Percentiles rank a stretch among this genome's conserved stretches.
Conservation (phyloP, 2,329 filamentous ascomycete species). For the Huntiella omanensis region DNA sequence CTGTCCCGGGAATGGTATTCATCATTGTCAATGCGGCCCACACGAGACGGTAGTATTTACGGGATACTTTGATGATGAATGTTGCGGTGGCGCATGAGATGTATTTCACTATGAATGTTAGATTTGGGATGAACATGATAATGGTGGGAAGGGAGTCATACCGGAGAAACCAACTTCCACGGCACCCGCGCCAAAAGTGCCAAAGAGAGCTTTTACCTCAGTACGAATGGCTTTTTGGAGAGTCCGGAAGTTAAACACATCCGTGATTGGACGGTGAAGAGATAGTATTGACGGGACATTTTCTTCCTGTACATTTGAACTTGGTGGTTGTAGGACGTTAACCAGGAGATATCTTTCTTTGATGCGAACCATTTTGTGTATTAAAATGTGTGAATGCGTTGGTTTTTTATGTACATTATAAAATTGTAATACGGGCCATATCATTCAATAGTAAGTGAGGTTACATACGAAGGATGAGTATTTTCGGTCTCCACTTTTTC, state of each 20-base stretch:
- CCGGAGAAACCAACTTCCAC: constrained; percentile 50
- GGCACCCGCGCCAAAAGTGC: constrained; percentile 71
- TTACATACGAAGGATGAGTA: not conserved
- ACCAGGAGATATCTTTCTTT: constrained; percentile 95
- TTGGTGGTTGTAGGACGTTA: constrained; percentile 70
- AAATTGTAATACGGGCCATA: no score
- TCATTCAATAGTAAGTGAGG: not conserved
- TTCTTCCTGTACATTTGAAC: constrained; percentile 19
- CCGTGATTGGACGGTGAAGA: constrained; percentile 62
- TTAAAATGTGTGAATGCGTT: not conserved
- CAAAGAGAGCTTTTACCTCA: constrained; percentile 56
- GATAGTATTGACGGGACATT: constrained; percentile 42
- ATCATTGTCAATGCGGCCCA: constrained; percentile 82
- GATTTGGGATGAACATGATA: no score
- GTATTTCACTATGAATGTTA: constrained; percentile 60
- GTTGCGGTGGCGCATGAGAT: constrained; percentile 83
- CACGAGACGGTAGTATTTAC: constrained; percentile 67
- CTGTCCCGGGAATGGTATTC: constrained; percentile 43
- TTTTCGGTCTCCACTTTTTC: not conserved
- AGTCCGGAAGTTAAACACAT: constrained; percentile 45
- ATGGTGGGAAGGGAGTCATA: constrained; percentile 18
- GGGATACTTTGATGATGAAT: constrained; percentile 69
- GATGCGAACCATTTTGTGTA: constrained; percentile 57
- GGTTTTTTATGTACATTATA: no score
- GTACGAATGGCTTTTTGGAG: constrained; percentile 53